Base-by-base conservation (phyloP, 1,284 basidiomycete genomes). In the Exobasidium cylindrosporum region DNA sequence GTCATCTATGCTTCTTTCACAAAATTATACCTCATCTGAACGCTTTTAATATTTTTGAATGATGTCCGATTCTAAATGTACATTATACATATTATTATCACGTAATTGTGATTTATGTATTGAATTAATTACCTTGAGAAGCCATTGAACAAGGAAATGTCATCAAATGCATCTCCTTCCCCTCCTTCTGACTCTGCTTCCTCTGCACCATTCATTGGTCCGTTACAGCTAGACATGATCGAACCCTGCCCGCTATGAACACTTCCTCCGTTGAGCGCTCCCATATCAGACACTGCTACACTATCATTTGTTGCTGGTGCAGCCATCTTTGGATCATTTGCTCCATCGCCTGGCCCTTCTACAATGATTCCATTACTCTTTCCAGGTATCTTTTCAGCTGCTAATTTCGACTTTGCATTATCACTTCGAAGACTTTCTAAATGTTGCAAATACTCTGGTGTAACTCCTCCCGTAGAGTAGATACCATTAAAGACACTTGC, bases 401-500 rank as follows among this genome's bases (percentile, higher is more conserved):
- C 57, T 52, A 68, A 66, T 53, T 79, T 82, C 23, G 63, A 47
- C 82, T 93, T 92, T 35, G 87, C 86, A 75, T 92, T 91, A 78
- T 98, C 95, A 54, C 89, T 88, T 30, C 96, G 86, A 60, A 92
- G 77, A 50, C 82, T 83, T 81, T 97, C 91, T 50, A 99, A 80
- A 65, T 87, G 83, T 40, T 83, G 81, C 54, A 99, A 84, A 82
- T 98, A 98, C 57, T 81, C 84, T 70, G 91, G 89, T 72, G 92
- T 88, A 28, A 99, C 90, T n/a, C 90, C 90, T 31, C 96, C 95
- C 0, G 96, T 98, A 58, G 97, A 87, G 81, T 99, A 99, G 78
- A 95, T 86, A 58, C 96, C 96, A 26, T 91, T 92, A 82, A 98
- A 99, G 45, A 99, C 95, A 14, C 94, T 97, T 82, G 94, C 97